Evolutionary conservation across 108 stramenopile species (phyloP), one percentile per base, ranked within the genome.

Genomic region (Stephanodiscus minutulus): DNA sequence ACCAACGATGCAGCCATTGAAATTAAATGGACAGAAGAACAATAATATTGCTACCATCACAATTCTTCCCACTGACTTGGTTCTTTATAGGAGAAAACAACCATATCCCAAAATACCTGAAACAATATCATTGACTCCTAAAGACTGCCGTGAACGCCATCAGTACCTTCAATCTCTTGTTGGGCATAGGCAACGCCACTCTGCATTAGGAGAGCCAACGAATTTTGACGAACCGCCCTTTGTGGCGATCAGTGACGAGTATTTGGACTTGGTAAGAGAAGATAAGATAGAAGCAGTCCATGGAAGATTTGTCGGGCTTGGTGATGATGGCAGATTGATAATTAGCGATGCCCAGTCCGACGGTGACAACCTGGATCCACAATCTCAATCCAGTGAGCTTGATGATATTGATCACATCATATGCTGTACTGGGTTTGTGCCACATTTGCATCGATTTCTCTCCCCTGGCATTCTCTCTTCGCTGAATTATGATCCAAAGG

Each of bases 161-260:
- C 29, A 62, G 24, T 59, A 66, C 22, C 54, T 88, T 15, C 68
- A 78, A 37, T 62, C 70, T 24, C 62, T 82, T 10, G 71, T 79
- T 39, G 87, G 87, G 41, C 35, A 63, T 10, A 77, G 77, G 41
- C 87, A 88, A 72, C 66, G 52, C 18, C 5, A 52, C 9, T 79
- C 80, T 17, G 57, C 76, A 46, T 52, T 88, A 31, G 85, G 85
- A n/a, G 75, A 83, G 50, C 85, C 87, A 17, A 43, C 44, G 1
- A 78, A 88, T 59, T 79, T 72, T 60, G 61, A 76, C 7, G 61
- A 73, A 39, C 86, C 88, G n/a, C 84, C 86, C 4, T 74, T 61
- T 36, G 77, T 82, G 35, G 85, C 71, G 3, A 85, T 89, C 55
- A 82, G 79, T 58, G 88, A 89, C 35, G 82, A 84, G 39, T 89